These are phyloP conservation scores for Urostyla sp. DNA, from an alignment of 73 alveolate species.

Conservation along the genomic window DNA sequence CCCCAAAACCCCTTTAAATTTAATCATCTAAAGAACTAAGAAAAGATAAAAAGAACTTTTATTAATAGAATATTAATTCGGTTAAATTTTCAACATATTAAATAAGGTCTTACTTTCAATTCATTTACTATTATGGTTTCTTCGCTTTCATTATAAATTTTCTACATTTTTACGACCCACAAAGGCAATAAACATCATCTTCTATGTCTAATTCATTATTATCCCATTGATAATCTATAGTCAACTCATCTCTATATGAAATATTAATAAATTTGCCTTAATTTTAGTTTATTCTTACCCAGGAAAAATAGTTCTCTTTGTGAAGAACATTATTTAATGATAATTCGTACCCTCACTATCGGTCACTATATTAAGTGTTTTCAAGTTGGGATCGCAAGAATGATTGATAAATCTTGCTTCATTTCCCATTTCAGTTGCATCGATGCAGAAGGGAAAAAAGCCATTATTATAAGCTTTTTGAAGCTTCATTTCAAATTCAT, in stretches of 20 bases:
- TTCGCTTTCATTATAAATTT: conserved; percentile 24
- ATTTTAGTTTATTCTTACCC: conserved; percentile 43
- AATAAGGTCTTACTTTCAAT: too few relatives aligned
- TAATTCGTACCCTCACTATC: conserved; percentile 1
- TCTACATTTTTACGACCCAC: conserved; percentile 30
- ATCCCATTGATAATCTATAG: conserved; percentile 52
- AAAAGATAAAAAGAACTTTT: too few relatives aligned
- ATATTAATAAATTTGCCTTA: not conserved
- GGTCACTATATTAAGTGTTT: conserved; percentile 12
- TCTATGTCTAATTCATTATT: conserved; percentile 8
- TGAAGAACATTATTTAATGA: conserved; percentile 10
- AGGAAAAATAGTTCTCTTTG: not conserved
- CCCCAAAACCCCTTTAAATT: too few relatives aligned
- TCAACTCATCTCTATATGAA: conserved; percentile 33
- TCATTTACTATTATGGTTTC: too few relatives aligned
- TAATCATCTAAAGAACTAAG: too few relatives aligned
- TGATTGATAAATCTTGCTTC: conserved; percentile 47
- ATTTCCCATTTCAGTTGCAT: conserved; percentile 29
- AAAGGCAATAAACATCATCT: conserved; percentile 34
- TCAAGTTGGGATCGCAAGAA: conserved; percentile 42
- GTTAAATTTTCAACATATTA: too few relatives aligned
- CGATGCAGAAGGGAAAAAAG: conserved; percentile 48
- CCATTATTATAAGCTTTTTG: not conserved
- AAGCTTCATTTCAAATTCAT: conserved; percentile 24
- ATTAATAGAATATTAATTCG: too few relatives aligned